Evolutionary conservation across 805 yeast genomes (phyloP), one percentile per base, ranked within the genome.

Genomic region (Candida germanica): DNA sequence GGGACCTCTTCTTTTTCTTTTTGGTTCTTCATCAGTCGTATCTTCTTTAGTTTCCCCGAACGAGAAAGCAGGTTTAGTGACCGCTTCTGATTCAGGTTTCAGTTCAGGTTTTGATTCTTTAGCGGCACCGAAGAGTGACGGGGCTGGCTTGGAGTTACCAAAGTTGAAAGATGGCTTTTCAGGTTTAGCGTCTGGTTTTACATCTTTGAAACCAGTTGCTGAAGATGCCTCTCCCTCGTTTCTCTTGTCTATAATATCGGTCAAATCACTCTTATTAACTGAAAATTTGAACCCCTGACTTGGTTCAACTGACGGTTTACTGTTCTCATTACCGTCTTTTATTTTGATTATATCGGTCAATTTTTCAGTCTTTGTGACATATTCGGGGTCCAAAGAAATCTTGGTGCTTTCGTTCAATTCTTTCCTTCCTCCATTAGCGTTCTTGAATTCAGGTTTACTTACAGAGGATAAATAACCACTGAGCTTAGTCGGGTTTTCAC

Each of bases 261-360:
- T 40, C 18, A 65, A 46, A 30, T 58, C 54, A 13, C 48, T 52
- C 33, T 56, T 53, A 29, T 59, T 59, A 13, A 63, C 54, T 3
- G 55, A 50, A 37, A 66, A 65, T 24, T 60, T 51, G 49, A 66
- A 66, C 1, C 68, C 71, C 3, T 59, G 50, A 29, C 68, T 62
- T 20, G 71, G 71, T 15, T 53, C 52, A 4, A 42, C 11, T 6
- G 13, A 21, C 2, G 32, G 28, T 14, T 44, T 47, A 1, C 25
- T 33, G 6, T 20, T 24, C 20, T 21, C 35, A 6, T 21, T 13
- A 9, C 38, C 32, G 15, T 55, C 61, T 30, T 62, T 65, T 10
- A 65, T 39, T 37, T 60, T 61, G 29, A 64, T 59, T 8, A 58
- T 39, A 35, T 53, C 51, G 1, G 66, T 50, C 4, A 54, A 23